A percentile compares a stretch with the other conserved stretches of the same genome.
phyloP scores from a whole-genome alignment of 2,329 filamentous ascomycete species.

The Pseudofabraea citricarpa region DNA sequence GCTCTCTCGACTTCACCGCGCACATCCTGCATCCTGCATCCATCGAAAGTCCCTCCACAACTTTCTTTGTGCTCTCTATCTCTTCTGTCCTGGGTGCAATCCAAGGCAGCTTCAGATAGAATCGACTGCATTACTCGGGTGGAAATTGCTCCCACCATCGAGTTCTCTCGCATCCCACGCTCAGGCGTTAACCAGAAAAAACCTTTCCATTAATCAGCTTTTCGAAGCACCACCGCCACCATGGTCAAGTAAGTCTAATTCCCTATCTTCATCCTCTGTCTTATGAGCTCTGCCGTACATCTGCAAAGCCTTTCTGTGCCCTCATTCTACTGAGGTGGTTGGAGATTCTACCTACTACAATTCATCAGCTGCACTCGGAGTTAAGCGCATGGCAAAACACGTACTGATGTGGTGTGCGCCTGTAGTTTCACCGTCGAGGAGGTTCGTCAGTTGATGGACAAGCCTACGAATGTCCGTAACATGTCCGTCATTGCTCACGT shows the following conservation, averaged over 20 bases:
- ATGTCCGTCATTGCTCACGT: conserved; percentile 99
- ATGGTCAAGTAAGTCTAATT: conserved; percentile 93
- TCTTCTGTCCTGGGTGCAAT: conserved; percentile 19
- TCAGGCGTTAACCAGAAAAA: conserved; percentile 20
- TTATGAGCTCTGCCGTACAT: background rate
- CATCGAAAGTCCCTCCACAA: conserved; percentile 15
- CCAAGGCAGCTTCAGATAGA: conserved; percentile 23
- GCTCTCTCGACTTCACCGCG: conserved; percentile 13
- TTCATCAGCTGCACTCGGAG: too few species aligned
- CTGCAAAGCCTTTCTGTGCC: too few species aligned
- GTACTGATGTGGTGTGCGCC: conserved; percentile 29
- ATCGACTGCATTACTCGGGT: conserved; percentile 13
- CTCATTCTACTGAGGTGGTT: too few species aligned
- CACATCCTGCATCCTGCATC: conserved; percentile 11
- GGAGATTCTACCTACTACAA: too few species aligned
- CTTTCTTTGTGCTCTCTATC: conserved; percentile 24
- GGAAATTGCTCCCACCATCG: conserved; percentile 18
- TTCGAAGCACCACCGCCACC: conserved; percentile 71
- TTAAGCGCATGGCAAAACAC: conserved; percentile 11
- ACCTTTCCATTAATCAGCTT: conserved; percentile 27
- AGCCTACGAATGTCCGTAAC: conserved; percentile 76
- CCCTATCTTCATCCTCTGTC: background rate
- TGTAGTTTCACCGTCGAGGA: conserved; percentile 96
- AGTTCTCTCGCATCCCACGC: conserved; percentile 16
- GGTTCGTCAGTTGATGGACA: conserved; percentile 76